Base-by-base conservation (phyloP, 2,329 filamentous ascomycete species). In the Botrytis paeoniae region DNA sequence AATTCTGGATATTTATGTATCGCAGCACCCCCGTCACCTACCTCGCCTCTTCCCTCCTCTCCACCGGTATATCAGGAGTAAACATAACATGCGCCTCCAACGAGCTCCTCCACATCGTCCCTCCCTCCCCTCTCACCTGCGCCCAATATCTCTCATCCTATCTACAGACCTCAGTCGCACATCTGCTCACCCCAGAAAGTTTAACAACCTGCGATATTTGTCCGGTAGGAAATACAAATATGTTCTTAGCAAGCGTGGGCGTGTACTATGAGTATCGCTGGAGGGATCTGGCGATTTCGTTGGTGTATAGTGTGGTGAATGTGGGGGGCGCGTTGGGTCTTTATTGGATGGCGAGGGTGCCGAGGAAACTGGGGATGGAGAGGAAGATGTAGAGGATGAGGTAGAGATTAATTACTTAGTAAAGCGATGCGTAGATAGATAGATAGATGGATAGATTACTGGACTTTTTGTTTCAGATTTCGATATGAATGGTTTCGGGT, bases 21-120 rank as follows among this genome's bases (percentile, higher is more conserved):
- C 88, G 91, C 12, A 63, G 83, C 93, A 69, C 93, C 90, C 1
- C 93, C 93, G 0, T 92, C 97, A 94, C 92, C 0, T 97, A 97
- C 80, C 83, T 95, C 32, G 88, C 95, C 32, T 86, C 87, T 6
- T 92, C 91, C 37, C 89, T 97, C 83, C 81, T 95, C 0, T 86
- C 89, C 0, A 87, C 87, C 0, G 92, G 88, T 7, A 84, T 97
- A 5, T 91, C 91, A 64, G 90, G 91, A 78, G 88, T 88, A 0
- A 68, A 82, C 0, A 89, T 95, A 41, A 77, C 80, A 0, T 97
- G 93, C 81, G 88, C 92, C 1, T 76, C 80, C 12, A 92, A 91
- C 79, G 93, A 97, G 80, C 85, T 88, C 73, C 83, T 93, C 45
- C 79, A 82, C 20, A 90, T 97, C 78, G 80, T 87, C 14, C 89